Evolutionary conservation across 805 yeast species (phyloP), one percentile per base, ranked within the genome.

Genomic region (Hanseniaspora clermontiae): DNA sequence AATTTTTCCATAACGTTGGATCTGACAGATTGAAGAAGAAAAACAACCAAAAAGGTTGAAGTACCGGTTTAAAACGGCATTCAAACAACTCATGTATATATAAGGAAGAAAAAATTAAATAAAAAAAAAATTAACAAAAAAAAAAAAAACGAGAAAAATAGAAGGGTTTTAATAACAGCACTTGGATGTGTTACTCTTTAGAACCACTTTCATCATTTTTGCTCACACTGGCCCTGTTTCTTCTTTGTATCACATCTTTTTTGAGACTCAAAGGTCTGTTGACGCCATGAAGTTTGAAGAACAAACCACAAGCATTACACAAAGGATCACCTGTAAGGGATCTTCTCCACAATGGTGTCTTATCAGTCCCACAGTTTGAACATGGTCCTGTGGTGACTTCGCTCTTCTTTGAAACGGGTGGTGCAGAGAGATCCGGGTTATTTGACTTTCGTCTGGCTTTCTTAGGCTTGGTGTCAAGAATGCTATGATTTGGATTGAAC

Each of bases 241-340:
- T 76, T 68, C 88, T 87, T 69, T 89, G 89, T 60, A 91, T 90
- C 2, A 88, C 90, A 67, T 90, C 96, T 0, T 96, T 87, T 66
- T 90, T 89, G 63, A 89, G 74, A 19, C 93, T 83, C 51, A 90
- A 74, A 0, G 97, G 97, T 57, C 97, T 73, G 59, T 86, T 93
- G 3, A 87, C 91, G 9, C 97, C 97, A 65, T 91, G 97, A 20
- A 90, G 73, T 68, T 91, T 91, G 63, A 85, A 75, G 64, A 90
- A 90, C 60, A 91, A 73, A 0, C 97, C 97, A 71, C 97, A 90
- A 0, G 97, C 97, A 68, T 90, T 90, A 70, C 97, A 90, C 59
- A 91, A 72, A 0, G 96, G 93, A 64, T 86, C 83, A 1, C 97
- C 97, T 58, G 81, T 82, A 0, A 95, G 85, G 64, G 88, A 88